Base-by-base conservation (phyloP, 2,329 filamentous ascomycete genomes). In the Proliferodiscus dingleyae region DNA sequence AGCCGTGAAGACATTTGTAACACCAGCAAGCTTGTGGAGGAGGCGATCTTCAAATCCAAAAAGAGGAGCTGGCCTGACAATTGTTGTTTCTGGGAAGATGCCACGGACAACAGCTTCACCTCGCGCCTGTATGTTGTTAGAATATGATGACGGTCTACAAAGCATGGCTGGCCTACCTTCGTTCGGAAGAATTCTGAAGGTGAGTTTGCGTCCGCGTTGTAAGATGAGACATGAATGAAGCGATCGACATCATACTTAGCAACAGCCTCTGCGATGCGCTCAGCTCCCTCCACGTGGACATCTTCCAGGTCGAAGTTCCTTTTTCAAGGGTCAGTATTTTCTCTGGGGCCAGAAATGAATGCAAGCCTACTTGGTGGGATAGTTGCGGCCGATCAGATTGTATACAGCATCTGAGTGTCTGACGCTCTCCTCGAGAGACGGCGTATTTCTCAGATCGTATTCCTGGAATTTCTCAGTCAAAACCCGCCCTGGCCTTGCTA, bases 211-310 rank as follows among this genome's bases (percentile, higher is more conserved):
- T 85, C 74, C 47, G 89, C 91, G 63, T 91, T 97, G 77, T 94
- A 90, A 24, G 90, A 95, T 8, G 93, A 98, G 59, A 98, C 83
- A 61, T 98, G 93, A 55, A 98, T 89, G 69, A 88, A 98, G 55
- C 93, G 84, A 70, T 98, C 93, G 57, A 96, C 82, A 62, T 98
- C 91, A 70, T 98, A 98, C 71, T 98, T 98, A 61, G 91, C 93
- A 43, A 89, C 89, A 43, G 93, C 89, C 65, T 95, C 89, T 41
- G 81, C 88, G 61, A 98, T 98, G 57, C 93, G 85, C 71, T 94
- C 86, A 15, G 87, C 85, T 52, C 91, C 89, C 66, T 95, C 89
- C 30, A 97, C 81, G 62, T 98, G 89, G 33, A 97, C 89, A 65
- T 97, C 91, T 60, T 88, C 85, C 50, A 95, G 76, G 46, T 85